Conservation (phyloP, 106 monocot genomes). For the Posidonia australis region DNA sequence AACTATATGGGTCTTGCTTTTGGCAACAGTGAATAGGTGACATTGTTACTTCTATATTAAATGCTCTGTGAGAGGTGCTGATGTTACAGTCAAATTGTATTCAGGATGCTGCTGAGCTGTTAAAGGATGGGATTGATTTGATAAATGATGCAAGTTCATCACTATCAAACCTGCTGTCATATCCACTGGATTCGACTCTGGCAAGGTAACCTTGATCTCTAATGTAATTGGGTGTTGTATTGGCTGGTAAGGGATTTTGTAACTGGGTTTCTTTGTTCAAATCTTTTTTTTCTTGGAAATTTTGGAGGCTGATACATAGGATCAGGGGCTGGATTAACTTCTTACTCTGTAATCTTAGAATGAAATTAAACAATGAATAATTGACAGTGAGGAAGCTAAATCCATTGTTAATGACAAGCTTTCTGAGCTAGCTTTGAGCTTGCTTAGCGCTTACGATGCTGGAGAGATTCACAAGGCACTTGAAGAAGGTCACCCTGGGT, state of each 20-base stretch:
- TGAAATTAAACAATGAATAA: not conserved
- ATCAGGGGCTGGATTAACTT: no score
- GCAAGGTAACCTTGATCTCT: no score
- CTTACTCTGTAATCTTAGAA: not conserved
- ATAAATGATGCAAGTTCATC: slow-evolving; percentile 55
- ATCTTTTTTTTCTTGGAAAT: no score
- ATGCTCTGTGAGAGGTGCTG: not conserved
- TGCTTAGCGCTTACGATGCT: slow-evolving; percentile 66
- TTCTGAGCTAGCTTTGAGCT: slow-evolving; percentile 55
- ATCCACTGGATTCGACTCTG: slow-evolving; percentile 73
- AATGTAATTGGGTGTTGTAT: no score
- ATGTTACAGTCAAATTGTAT: slow-evolving; percentile 3
- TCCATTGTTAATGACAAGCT: slow-evolving; percentile 75
- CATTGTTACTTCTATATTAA: not conserved
- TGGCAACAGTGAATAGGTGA: not conserved
- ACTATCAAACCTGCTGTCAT: slow-evolving; percentile 69
- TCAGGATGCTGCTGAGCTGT: slow-evolving; percentile 77
- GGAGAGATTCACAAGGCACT: slow-evolving; percentile 74
- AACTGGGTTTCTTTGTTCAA: no score
- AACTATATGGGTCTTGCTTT: not conserved
- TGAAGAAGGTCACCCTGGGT: slow-evolving; percentile 72
- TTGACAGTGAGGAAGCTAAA: slow-evolving; percentile 68
- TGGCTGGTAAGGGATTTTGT: no score
- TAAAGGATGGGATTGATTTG: slow-evolving; percentile 92
- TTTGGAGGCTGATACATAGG: no score